Conservation (phyloP, 768 basidiomycete species). For the Kwoniella sp. region DNA sequence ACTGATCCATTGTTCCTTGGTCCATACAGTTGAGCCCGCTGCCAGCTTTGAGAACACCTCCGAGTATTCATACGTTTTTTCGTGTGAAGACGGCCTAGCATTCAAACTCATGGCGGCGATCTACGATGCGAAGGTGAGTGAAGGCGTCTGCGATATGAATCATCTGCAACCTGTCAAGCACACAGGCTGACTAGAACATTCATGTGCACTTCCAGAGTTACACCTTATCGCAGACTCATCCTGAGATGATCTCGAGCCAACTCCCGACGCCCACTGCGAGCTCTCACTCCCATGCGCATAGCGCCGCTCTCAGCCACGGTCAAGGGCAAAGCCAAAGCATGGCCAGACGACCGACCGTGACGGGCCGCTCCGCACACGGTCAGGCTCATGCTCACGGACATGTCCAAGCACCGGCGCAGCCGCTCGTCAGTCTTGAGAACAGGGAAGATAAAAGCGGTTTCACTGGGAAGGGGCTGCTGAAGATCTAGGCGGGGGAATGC, state of each 20-base stretch:
- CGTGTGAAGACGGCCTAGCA: slow-evolving; percentile 61
- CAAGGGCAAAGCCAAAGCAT: background rate
- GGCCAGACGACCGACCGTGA: background rate
- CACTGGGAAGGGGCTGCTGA: slow-evolving; percentile 41
- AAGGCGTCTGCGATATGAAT: background rate
- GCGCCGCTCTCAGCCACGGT: background rate
- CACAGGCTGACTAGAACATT: background rate
- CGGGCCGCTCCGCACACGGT: background rate
- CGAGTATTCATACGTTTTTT: slow-evolving; percentile 87
- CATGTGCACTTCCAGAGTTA: slow-evolving; percentile 10
- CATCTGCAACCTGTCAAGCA: background rate
- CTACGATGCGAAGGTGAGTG: slow-evolving; percentile 50
- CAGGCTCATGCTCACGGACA: background rate
- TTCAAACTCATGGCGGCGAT: slow-evolving; percentile 45
- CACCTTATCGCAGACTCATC: slow-evolving; percentile 12
- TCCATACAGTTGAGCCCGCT: slow-evolving; percentile 51
- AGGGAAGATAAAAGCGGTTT: slow-evolving; percentile 29
- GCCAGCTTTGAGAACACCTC: slow-evolving; percentile 83
- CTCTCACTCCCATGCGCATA: background rate
- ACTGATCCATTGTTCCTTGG: background rate
- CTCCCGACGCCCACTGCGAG: background rate
- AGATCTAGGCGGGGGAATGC: slow-evolving; percentile 27
- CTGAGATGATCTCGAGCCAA: slow-evolving; percentile 4
- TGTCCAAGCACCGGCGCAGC: slow-evolving; percentile 16
- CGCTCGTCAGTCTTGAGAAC: slow-evolving; percentile 17